Evolutionary conservation across 83 land plant species (phyloP).

Genomic region (Thuja plicata): DNA sequence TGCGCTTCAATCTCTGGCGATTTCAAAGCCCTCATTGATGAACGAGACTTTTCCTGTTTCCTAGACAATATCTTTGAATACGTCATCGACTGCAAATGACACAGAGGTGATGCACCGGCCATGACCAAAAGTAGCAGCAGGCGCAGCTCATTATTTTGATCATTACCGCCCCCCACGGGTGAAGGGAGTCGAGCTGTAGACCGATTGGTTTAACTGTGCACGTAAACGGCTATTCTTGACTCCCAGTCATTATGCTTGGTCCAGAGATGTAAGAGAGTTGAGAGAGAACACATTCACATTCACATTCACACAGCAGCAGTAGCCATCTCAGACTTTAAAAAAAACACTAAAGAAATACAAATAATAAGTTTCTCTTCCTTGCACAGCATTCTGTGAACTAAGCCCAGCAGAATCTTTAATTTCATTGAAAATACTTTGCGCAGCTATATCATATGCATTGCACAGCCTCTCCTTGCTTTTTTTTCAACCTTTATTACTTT

Average conservation of each 20-base stretch:
- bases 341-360: neutral
- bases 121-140: neutral
- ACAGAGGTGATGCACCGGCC: neutral
- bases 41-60: constrained; percentile 7
- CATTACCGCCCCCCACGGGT: neutral
- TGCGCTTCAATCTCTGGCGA: neutral
- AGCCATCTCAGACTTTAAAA: neutral
- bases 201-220: neutral
- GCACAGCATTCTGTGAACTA: no score
- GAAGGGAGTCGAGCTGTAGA: neutral
- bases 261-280: neutral
- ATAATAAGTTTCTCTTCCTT: no score
- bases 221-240: neutral
- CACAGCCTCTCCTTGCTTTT: no score
- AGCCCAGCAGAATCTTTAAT: no score
- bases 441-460: no score
- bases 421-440: no score
- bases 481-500: no score
- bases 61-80: neutral
- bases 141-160: neutral
- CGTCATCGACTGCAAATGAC: neutral
- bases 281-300: neutral
- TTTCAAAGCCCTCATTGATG: neutral
- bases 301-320: no score
- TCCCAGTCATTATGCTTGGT: neutral